Percentiles rank a stretch among this genome's conserved stretches.
Conservation (phyloP, 2,329 filamentous ascomycete species). For the Colletotrichum tanaceti region DNA sequence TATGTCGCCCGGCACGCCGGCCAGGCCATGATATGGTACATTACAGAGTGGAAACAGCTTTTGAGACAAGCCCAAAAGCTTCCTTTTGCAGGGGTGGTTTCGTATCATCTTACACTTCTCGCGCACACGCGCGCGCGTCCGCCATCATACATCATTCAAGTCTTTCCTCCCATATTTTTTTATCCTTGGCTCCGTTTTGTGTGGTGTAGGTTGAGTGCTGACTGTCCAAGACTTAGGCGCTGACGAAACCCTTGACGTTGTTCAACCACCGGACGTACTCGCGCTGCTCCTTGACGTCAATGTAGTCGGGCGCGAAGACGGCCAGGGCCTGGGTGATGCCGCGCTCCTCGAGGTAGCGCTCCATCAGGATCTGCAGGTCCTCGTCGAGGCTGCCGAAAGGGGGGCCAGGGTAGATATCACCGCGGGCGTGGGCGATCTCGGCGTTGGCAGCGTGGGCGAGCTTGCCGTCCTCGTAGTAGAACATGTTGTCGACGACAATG, state of each 20-base stretch:
- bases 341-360: constrained; percentile 94
- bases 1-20: constrained; percentile 27
- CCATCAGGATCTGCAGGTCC: constrained; percentile 91
- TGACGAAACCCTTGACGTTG: constrained; percentile 87
- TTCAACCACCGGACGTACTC: constrained; percentile 94
- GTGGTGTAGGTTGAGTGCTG: background rate
- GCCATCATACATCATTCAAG: constrained; percentile 39
- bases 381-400: constrained; percentile 95
- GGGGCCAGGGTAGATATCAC: constrained; percentile 87
- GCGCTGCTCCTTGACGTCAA: constrained; percentile 98
- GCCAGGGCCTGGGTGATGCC: constrained; percentile 89
- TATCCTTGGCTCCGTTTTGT: background rate
- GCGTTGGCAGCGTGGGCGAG: constrained; percentile 81
- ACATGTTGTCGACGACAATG: constrained; percentile 90
- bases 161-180: constrained; percentile 14
- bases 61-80: constrained; percentile 38
- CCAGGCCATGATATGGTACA: constrained; percentile 41
- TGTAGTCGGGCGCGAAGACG: constrained; percentile 93
- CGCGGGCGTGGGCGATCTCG: constrained; percentile 80
- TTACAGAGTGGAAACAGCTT: constrained; percentile 41
- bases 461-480: constrained; percentile 83
- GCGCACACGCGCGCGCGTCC: constrained; percentile 5
- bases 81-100: constrained; percentile 20
- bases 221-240: constrained; percentile 63
- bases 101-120: constrained; percentile 38